Base-by-base conservation (phyloP, 306 rosid species). In the Malus sylvestris region DNA sequence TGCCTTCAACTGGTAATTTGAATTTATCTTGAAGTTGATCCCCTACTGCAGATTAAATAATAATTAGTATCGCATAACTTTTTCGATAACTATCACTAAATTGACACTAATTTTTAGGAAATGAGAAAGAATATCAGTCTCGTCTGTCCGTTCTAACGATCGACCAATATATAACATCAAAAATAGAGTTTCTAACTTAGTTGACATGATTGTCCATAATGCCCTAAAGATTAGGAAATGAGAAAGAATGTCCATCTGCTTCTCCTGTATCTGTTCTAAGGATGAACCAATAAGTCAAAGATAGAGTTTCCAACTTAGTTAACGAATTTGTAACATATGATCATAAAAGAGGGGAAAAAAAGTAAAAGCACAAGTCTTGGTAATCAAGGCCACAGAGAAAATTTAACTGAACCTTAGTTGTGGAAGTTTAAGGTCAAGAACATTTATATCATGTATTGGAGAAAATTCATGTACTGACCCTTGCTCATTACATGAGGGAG, bases 381-480 rank as follows among this genome's bases (percentile, higher is more conserved):
- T 57, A 55, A 19, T 55, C 64, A 18, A 52, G 75, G n/a, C 65
- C 19, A 68, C 19, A 45, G 5, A 68, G 33, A 69, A 23, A 32
- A 33, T 5, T 11, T 8, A 67, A 33, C 3, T 70, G 35, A 55
- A 72, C 51, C 61, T 46, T 9, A 46, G 11, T n/a, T 46, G 2
- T 22, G 51, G 29, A 51, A 46, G 46, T 14, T 10, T 33, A 45
- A 68, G 22, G 52, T 23, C 40, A 69, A 52, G 38, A 45, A 13
- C 20, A 69, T 35, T 20, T 67, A 30, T 45, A 30, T 46, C 60
- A 27, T 46, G 1, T 70, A 70, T 13, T 3, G 29, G 14, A 33
- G 46, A 12, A 72, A 22, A 60, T 38, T 72, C 23, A 72, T 22
- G 67, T n/a, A 33, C 76, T 57, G n/a, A 72, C 76, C 76, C 13